Base-by-base conservation (phyloP, 2,329 filamentous ascomycete species). In the Cadophora sp. region DNA sequence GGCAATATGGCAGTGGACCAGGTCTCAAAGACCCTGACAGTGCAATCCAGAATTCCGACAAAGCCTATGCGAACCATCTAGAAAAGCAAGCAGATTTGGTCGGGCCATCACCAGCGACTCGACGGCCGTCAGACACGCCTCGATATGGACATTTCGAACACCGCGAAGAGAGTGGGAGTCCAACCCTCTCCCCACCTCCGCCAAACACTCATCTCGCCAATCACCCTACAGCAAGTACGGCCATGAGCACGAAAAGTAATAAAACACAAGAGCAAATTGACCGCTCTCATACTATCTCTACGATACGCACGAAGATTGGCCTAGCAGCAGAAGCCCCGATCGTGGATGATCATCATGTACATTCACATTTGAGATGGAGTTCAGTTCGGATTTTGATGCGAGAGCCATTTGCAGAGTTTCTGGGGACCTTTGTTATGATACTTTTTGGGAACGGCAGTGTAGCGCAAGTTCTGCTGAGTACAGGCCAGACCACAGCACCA, bases 371-470 rank as follows among this genome's bases (percentile, higher is more conserved):
- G 4, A 72, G 77, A 30, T 91, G 89, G 89, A 83, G 80, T 58
- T 81, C 80, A 47, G 77, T 87, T 33, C 82, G 88, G 51, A 78
- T 81, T 22, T 72, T 78, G 33, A 79, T 85, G 45, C 82, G 84
- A 66, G 88, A 91, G 69, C 84, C 84, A 1, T 87, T 91, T 70
- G 86, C 87, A 0, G 89, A 92, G 71, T 91, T 91, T 78, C 84
- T 89, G 59, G 89, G 89, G 8, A 89, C 87, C 14, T 88, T 92
- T 80, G 83, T 90, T 64, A 78, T 92, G 69, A 81, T 92, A 66
- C 78, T 92, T 48, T 92, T 92, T 72, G 90, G 90, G 4, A 86
- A 92, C 68, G 89, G 88, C n/a, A 87, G 87, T 64, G 87, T 92
- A 22, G 90, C 90, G 3, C 90, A 92, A 76, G 89, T 91, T 0